Evolutionary conservation across 495 filamentous ascomycete genomes (phyloP).

Genomic region (Poronia punctata): DNA sequence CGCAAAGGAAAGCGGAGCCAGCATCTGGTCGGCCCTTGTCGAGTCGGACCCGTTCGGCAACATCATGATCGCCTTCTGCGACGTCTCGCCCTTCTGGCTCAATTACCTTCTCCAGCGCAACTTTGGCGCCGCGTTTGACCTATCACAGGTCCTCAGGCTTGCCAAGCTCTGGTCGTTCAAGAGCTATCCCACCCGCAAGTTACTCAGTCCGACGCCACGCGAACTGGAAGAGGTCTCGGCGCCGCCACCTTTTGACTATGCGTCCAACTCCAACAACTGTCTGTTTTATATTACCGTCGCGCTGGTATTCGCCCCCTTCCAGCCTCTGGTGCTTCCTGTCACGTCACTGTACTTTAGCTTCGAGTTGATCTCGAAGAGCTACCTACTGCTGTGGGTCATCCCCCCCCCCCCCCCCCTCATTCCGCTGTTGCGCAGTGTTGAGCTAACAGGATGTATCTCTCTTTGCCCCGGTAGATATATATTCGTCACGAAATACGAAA

Average conservation of each 20-base stretch:
- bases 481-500: constrained; percentile 78
- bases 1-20: constrained; percentile 34
- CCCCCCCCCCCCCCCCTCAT: too few relatives aligned
- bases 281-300: constrained; percentile 75
- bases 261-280: constrained; percentile 77
- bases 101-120: constrained; percentile 75
- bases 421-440: too few relatives aligned
- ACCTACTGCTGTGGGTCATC: constrained; percentile 65
- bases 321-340: constrained; percentile 68
- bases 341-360: constrained; percentile 70
- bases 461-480: constrained; percentile 3
- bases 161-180: constrained; percentile 57
- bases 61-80: constrained; percentile 54
- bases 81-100: constrained; percentile 72
- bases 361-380: constrained; percentile 74
- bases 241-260: constrained; percentile 73
- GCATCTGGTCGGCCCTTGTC: constrained; percentile 53
- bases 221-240: constrained; percentile 76
- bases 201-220: constrained; percentile 66
- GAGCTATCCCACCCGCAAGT: constrained; percentile 50
- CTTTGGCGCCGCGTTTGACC: constrained; percentile 67
- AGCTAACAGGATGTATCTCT: neutral
- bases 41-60: constrained; percentile 46
- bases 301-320: constrained; percentile 64
- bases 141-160: constrained; percentile 62